Evolutionary conservation across 2,329 filamentous ascomycete genomes (phyloP), one percentile per base, ranked within the genome.

Genomic region (Amauroascus niger): DNA sequence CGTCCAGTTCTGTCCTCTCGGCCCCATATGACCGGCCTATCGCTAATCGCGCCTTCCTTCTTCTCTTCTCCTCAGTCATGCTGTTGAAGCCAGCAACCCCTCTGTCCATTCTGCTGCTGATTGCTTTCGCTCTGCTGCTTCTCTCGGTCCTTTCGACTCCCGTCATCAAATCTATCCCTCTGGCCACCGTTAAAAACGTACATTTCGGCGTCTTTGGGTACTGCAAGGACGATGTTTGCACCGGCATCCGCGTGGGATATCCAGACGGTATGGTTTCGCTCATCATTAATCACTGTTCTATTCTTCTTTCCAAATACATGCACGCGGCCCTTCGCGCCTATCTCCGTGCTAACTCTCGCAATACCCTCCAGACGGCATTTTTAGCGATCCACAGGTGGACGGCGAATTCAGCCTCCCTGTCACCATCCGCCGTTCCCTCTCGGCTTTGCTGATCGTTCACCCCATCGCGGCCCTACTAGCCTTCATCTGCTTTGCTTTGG

Each of bases 71-170:
- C n/a, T 8, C 47, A 18, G 57, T 60, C 74, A 82, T 74, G 74
- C 88, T 95, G 82, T 76, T 97, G 69, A 87, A 90, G 65, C 90
- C 93, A 58, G 91, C 93, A 58, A 97, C 93, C 57, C 91, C 93
- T 61, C 76, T 98, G 67, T 84, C 90, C 62, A 76, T 95, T 61
- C 75, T 97, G 68, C 84, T 97, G 65, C 80, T 94, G 58, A 78
- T 80, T 64, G 89, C 91, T 60, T 96, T 98, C 70, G 85, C 78
- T 58, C 76, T 97, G 58, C 78, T 97, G 50, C 76, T 97, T 45
- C 77, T 98, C 37, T 87, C 89, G 45, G 87, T 90, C 37, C 74
- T 98, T n/a, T 95, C 91, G 1, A 90, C 88, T 0, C 93, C 93
- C 16, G 82, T 98, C 61, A 85, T 97, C 66, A 83, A 86, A 65